phyloP scores from a whole-genome alignment of 1,139 yeast genomes.

The Martiniozyma asiatica region DNA sequence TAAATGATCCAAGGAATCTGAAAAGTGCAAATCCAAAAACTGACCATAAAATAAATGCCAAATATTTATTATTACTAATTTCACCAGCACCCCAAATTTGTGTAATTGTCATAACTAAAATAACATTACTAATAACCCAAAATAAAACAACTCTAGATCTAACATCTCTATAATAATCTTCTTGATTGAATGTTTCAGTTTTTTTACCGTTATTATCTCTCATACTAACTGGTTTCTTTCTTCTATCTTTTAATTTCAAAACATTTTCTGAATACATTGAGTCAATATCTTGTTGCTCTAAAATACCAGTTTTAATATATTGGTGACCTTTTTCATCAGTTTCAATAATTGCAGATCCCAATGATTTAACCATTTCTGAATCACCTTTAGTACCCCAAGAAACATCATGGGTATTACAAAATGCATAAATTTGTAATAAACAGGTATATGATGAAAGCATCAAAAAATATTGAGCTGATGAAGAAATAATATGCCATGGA shows the following conservation, averaged over 20 bases:
- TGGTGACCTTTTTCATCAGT: slow-evolving; percentile 50
- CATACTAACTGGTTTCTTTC: slow-evolving; percentile 36
- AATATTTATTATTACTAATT: slow-evolving; percentile 58
- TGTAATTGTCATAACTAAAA: slow-evolving; percentile 75
- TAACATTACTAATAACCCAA: slow-evolving; percentile 76
- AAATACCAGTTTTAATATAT: slow-evolving; percentile 74
- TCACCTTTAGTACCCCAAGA: slow-evolving; percentile 98
- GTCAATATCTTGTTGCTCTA: slow-evolving; percentile 84
- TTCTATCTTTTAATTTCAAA: slow-evolving; percentile 60
- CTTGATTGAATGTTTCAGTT: slow-evolving; percentile 38
- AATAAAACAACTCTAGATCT: slow-evolving; percentile 87
- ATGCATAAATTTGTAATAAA: slow-evolving; percentile 84
- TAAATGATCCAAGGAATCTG: slow-evolving; percentile 68
- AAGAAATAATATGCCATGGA: slow-evolving; percentile 89
- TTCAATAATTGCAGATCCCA: slow-evolving; percentile 55
- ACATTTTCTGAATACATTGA: slow-evolving; percentile 72
- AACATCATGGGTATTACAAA: slow-evolving; percentile 91
- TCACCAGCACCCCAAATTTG: slow-evolving; percentile 63
- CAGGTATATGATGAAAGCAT: slow-evolving; percentile 88
- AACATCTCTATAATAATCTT: slow-evolving; percentile 88
- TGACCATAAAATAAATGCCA: slow-evolving; percentile 79
- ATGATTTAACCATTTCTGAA: slow-evolving; percentile 52
- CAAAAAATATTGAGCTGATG: slow-evolving; percentile 73
- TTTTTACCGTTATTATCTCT: slow-evolving; percentile 40
- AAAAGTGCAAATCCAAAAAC: slow-evolving; percentile 73